Conservation (phyloP, 2,329 filamentous ascomycete species). For the Onygena corvina region DNA sequence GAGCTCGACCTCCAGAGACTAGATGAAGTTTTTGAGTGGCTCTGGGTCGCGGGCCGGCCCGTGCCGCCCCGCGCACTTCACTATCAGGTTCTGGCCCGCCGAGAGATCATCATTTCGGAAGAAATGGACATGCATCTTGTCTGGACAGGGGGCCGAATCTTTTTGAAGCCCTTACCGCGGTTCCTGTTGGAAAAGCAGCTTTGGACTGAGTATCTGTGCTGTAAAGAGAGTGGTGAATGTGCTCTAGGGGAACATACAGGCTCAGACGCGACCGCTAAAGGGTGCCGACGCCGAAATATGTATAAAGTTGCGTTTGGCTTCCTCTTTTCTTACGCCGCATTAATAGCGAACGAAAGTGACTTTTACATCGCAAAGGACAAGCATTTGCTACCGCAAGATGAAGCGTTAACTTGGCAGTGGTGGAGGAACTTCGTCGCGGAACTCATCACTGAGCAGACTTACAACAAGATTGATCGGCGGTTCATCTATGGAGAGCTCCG, state of each 20-base stretch:
- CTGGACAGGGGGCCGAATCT: conserved; percentile 16
- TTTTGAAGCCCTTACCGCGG: conserved; percentile 20
- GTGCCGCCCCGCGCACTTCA: conserved; percentile 21
- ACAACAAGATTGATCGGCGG: conserved; percentile 25
- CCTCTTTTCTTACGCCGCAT: conserved; percentile 24
- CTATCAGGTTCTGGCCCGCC: conserved; percentile 14
- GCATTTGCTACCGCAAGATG: conserved; percentile 23
- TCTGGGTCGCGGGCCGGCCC: conserved; percentile 21
- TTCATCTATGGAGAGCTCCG: conserved; percentile 37
- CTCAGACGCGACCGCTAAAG: background rate
- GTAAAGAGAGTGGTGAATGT: background rate
- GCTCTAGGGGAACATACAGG: background rate
- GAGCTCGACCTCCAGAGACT: conserved; percentile 11
- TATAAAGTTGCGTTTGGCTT: conserved; percentile 26
- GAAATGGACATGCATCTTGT: conserved; percentile 20
- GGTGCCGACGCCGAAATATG: too few species aligned
- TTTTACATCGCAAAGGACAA: conserved; percentile 27
- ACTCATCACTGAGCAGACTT: conserved; percentile 8
- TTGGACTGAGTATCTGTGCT: conserved; percentile 14
- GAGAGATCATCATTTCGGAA: conserved; percentile 18
- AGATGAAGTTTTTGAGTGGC: conserved; percentile 18
- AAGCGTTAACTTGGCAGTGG: conserved; percentile 16
- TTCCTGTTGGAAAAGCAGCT: conserved; percentile 16
- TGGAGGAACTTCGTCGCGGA: conserved; percentile 21
- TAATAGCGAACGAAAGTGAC: conserved; percentile 28